phyloP scores from a whole-genome alignment of 176 grass and related monocot genomes.

The Aegilops bicornis region DNA sequence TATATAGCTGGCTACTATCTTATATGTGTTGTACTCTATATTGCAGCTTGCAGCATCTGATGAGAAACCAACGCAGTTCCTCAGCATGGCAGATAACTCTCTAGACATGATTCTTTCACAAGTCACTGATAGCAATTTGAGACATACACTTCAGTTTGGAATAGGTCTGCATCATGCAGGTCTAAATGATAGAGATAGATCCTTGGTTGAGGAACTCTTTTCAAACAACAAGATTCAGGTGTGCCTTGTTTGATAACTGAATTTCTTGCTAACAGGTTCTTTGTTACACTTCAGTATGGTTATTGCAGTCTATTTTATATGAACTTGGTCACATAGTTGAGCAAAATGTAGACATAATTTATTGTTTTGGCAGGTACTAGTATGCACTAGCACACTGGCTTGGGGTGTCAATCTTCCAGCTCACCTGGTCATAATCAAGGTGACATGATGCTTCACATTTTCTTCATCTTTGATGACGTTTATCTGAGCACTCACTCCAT shows the following conservation, averaged over 20 bases:
- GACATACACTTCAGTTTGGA: slow-evolving; percentile 96
- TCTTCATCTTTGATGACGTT: slow-evolving; percentile 10
- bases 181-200: slow-evolving; percentile 93
- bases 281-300: slow-evolving; percentile 9
- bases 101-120: slow-evolving; percentile 97
- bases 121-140: slow-evolving; percentile 87
- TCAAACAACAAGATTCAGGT: slow-evolving; percentile 99
- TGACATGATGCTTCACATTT: slow-evolving; percentile 38
- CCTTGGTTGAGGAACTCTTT: slow-evolving; percentile 94
- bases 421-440: slow-evolving; percentile 97
- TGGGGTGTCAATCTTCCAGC: slow-evolving; percentile 99
- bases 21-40: slow-evolving; percentile 28
- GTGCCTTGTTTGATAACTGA: slow-evolving; percentile 12
- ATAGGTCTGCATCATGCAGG: slow-evolving; percentile 98
- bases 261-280: background rate
- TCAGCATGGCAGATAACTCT: slow-evolving; percentile 73
- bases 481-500: slow-evolving; percentile 17
- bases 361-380: slow-evolving; percentile 57
- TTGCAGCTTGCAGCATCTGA: slow-evolving; percentile 86
- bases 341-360: slow-evolving; percentile 26
- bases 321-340: slow-evolving; percentile 20
- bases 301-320: background rate
- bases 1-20: slow-evolving; percentile 8
- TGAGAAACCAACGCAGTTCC: slow-evolving; percentile 93
- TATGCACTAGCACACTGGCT: slow-evolving; percentile 96